Base-by-base conservation (phyloP, 352 stramenopile species). In the Phytophthora pini region DNA sequence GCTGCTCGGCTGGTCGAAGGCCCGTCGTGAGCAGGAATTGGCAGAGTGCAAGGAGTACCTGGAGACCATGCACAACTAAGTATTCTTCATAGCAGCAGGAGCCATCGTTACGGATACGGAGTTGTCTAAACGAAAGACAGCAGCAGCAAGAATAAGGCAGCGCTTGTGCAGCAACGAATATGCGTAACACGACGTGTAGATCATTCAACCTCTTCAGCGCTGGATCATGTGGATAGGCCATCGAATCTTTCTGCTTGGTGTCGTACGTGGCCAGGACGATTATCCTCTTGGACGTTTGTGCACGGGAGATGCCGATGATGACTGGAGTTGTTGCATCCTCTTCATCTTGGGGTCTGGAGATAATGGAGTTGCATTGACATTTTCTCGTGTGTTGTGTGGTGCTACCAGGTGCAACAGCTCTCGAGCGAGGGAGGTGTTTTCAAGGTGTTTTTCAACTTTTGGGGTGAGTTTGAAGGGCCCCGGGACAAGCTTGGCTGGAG, bases 61-160 rank as follows among this genome's bases (percentile, higher is more conserved):
- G 50, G 76, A 75, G 29, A 97, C 89, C 26, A 97, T 97, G 89
- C 80, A 95, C 85, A 94, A 88, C 67, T 92, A 87, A 70, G 49
- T 56, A 49, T 43, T 54, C 22, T 50, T 50, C 56, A 34, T 36
- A 64, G 55, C 13, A 71, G 24, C 58, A 67, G 20, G 39, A 44
- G 36, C 63, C 26, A 41, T 64, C 58, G 65, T 50, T 69, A 66
- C 56, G 26, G 36, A 47, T 61, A 61, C 52, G 47, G 26, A 53
- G 26, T 51, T 56, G 36, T 52, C 39, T 26, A 57, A 61, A 41
- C 34, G 11, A 47, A 32, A 43, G 44, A 20, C 50, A 61, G 45
- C 45, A 61, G 45, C 45, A 62, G 36, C 27, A 45, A 48, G n/a
- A 40, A 24, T 56, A 53, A 60, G 17, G 17, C 17, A 20, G 17